Base-by-base conservation (phyloP, 495 filamentous ascomycete species). In the Talaromyces liani region DNA sequence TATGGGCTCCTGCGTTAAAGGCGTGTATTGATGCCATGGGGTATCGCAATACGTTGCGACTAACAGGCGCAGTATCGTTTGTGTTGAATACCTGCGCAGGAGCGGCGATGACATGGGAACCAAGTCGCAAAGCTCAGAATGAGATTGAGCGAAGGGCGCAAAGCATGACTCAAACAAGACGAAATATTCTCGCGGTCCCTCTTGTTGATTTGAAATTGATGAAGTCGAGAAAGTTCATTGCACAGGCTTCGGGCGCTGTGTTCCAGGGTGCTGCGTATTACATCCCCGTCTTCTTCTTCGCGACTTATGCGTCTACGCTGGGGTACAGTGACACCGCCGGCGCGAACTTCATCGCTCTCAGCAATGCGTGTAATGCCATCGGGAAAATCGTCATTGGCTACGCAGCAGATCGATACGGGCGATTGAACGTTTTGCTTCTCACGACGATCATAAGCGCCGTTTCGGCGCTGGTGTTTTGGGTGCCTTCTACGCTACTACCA, bases 11-110 rank as follows among this genome's bases (percentile, higher is more conserved):
- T 5, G 66, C 64, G 3, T 22, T 72, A 9, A 63, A 61, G 24
- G 53, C 60, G 7, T 69, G 77, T 58, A 63, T 74, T 27, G 58
- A 71, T 39, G 58, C 27, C 1, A 51, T 88, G 2, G 78, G 81
- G 2, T 90, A 87, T 60, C 84, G 75, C 6, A 88, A 86, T 85
- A 72, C 83, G 0, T 76, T 87, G 2, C 73, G 86, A 5, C 76
- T 87, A n/a, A 71, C 82, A 14, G 86, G 78, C 3, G 72, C 72
- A 12, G 64, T 80, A 1, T 69, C 69, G 3, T 72, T 74, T 24
- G 63, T 67, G 0, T 41, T 79, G 6, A 75, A 73, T 55, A 54
- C 45, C 16, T 24, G 34, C 0, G 67, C 77, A 0, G 73, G 70
- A 59, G 67, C 61, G 14, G 87, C 88, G 66, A 67, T 87, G 25